Percentiles rank a stretch among this genome's conserved stretches.
phyloP scores from a whole-genome alignment of 1,139 yeast genomes.

The Yamadazyma dendronema region DNA sequence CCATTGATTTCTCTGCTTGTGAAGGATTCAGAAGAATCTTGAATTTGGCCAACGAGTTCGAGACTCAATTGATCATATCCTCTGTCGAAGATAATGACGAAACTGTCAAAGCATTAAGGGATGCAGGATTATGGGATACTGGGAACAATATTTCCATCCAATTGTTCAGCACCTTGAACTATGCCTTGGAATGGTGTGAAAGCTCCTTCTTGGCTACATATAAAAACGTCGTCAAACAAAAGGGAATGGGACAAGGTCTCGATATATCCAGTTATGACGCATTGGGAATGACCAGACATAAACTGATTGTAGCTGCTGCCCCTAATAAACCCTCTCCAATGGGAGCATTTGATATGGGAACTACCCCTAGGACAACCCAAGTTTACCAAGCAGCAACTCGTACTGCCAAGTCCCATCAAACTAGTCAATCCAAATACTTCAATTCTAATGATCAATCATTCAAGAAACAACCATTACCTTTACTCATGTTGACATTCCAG shows the following conservation, averaged over 20 bases:
- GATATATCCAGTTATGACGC: conserved; percentile 11
- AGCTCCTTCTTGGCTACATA: conserved; percentile 79
- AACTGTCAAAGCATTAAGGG: conserved; percentile 62
- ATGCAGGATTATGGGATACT: conserved; percentile 67
- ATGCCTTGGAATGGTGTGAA: conserved; percentile 96
- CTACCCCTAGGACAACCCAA: conserved; percentile 63
- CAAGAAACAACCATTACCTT: conserved; percentile 62
- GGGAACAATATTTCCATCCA: conserved; percentile 46
- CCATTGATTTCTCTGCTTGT: conserved; percentile 92
- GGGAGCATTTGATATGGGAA: conserved; percentile 11
- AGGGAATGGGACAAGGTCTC: conserved; percentile 7
- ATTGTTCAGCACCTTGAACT: conserved; percentile 72
- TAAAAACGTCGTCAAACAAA: conserved; percentile 30
- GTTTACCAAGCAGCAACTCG: conserved; percentile 62
- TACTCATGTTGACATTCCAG: conserved; percentile 67
- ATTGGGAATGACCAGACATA: conserved; percentile 16
- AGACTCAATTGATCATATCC: conserved; percentile 72
- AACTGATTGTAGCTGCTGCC: conserved; percentile 14
- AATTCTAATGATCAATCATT: conserved; percentile 26
- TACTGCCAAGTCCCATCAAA: conserved; percentile 45
- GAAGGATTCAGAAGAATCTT: conserved; percentile 91
- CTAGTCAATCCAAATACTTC: conserved; percentile 30
- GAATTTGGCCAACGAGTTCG: conserved; percentile 68
- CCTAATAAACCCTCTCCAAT: conserved; percentile 10
- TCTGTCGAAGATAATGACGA: conserved; percentile 67